phyloP scores from a whole-genome alignment of 495 filamentous ascomycete genomes.

The Achaetomiella virescens region DNA sequence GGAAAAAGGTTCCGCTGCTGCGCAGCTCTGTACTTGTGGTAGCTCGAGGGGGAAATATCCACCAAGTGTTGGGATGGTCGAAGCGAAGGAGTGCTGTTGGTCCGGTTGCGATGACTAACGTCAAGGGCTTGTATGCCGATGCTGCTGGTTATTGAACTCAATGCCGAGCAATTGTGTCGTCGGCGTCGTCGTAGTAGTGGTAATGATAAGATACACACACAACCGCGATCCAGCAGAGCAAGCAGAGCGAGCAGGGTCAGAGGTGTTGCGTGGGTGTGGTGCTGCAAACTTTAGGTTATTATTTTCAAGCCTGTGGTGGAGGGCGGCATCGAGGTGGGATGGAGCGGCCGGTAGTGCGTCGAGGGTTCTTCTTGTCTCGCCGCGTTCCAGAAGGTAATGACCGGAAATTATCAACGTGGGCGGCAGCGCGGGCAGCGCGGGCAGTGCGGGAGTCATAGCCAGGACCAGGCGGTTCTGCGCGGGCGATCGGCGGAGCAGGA shows the following conservation, averaged over 20 bases:
- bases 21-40: too few species aligned
- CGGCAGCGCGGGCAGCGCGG: constrained; percentile 13
- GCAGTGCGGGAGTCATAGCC: constrained; percentile 21
- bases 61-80: too few species aligned
- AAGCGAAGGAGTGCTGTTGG: too few species aligned
- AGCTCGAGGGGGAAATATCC: too few species aligned
- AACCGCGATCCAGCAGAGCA: too few species aligned
- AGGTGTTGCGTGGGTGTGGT: not conserved
- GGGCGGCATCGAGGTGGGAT: not conserved
- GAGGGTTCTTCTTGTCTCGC: constrained; percentile 22
- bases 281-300: constrained; percentile 13
- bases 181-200: too few species aligned
- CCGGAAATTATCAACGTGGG: constrained; percentile 28
- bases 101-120: too few species aligned
- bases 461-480: constrained; percentile 14
- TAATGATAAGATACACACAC: too few species aligned
- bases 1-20: too few species aligned
- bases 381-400: constrained; percentile 24
- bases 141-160: too few species aligned
- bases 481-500: not conserved
- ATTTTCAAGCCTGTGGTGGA: not conserved
- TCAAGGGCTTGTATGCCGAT: too few species aligned
- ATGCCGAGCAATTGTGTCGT: not conserved
- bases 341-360: not conserved
- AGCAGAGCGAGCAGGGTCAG: too few species aligned